These are phyloP conservation scores for Scheffersomyces segobiensis DNA, from an alignment of 1,139 yeast genomes.

Conservation along the genomic window DNA sequence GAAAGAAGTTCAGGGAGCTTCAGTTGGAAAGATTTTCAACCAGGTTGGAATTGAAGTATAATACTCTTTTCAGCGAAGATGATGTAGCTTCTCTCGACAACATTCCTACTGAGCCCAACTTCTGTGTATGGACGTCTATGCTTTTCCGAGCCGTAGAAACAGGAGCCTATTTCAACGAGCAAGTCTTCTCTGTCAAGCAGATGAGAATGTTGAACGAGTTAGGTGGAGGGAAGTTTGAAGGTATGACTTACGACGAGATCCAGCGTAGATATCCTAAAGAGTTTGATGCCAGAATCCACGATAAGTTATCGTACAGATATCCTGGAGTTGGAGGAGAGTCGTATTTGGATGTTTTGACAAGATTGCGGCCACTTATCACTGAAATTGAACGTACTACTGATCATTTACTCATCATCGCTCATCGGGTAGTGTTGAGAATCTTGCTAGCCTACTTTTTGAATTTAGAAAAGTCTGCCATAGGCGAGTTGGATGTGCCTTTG, in stretches of 20 bases:
- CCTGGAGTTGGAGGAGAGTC: slow-evolving; percentile 99
- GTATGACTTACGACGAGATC: slow-evolving; percentile 57
- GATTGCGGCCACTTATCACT: slow-evolving; percentile 85
- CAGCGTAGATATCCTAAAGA: slow-evolving; percentile 72
- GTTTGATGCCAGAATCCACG: slow-evolving; percentile 69
- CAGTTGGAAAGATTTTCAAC: slow-evolving; percentile 58
- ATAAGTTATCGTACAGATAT: slow-evolving; percentile 81
- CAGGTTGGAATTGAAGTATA: slow-evolving; percentile 44
- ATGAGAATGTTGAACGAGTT: slow-evolving; percentile 93
- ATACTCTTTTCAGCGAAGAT: slow-evolving; percentile 28
- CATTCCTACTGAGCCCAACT: slow-evolving; percentile 63
- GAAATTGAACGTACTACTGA: slow-evolving; percentile 92
- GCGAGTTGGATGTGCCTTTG: slow-evolving; percentile 88
- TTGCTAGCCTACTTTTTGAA: slow-evolving; percentile 87
- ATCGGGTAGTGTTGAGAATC: slow-evolving; percentile 87
- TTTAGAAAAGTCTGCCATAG: slow-evolving; percentile 76
- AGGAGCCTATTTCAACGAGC: slow-evolving; percentile 70
- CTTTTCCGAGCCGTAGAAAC: slow-evolving; percentile 76
- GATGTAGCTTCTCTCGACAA: slow-evolving; percentile 28
- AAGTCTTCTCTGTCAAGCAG: slow-evolving; percentile 75
- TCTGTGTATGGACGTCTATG: slow-evolving; percentile 95
- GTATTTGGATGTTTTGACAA: slow-evolving; percentile 85
- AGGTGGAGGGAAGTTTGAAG: slow-evolving; percentile 91
- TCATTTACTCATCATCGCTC: slow-evolving; percentile 79
- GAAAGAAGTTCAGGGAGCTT: slow-evolving; percentile 64